Base-by-base conservation (phyloP, 2,329 filamentous ascomycete species). In the Hortaea werneckii region DNA sequence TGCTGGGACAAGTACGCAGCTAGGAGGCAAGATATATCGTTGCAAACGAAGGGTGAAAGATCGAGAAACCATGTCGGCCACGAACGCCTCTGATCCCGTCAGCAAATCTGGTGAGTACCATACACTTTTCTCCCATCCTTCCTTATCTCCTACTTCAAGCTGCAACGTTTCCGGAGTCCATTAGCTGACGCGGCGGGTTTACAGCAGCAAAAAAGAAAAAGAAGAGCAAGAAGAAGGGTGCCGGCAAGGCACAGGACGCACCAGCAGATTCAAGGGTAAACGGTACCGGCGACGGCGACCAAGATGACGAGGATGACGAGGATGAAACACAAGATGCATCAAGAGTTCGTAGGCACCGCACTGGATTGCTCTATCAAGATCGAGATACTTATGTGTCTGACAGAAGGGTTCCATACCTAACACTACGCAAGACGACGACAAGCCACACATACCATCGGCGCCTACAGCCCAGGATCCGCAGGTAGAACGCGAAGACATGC, bases 221-320 rank as follows among this genome's bases (percentile, higher is more conserved):
- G 63, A 78, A 74, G 48, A 57, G 42, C 61, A 76, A 75, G 67
- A 79, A 75, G 64, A 77, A 76, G 65, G 66, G 65, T 52, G 63
- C 63, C 48, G 64, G 61, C 46, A 76, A 73, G 57, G 56, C 58
- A 13, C 67, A 69, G 48, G 52, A 55, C 13, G 67, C 66, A 49
- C 64, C 64, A 11, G 65, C 67, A 41, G 44, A 54, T 5, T 48
- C 49, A 20, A 66, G 64, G 37, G 48, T 54, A 32, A 62, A 65
- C 53, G 58, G 58, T 42, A 55, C 56, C 40, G 65, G 61, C 43
- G 57, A 62, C 28, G 62, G 59, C 4, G 67, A 66, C 11, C 62
- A 61, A 9, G 65, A 66, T 35, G 64, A 67, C n/a, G 64, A 67
- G 37, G 65, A 68, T 7, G 63, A 65, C 5, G 63, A 69, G 5